phyloP scores from a whole-genome alignment of 148 eudicot genomes.

The Oxyria digyna region DNA sequence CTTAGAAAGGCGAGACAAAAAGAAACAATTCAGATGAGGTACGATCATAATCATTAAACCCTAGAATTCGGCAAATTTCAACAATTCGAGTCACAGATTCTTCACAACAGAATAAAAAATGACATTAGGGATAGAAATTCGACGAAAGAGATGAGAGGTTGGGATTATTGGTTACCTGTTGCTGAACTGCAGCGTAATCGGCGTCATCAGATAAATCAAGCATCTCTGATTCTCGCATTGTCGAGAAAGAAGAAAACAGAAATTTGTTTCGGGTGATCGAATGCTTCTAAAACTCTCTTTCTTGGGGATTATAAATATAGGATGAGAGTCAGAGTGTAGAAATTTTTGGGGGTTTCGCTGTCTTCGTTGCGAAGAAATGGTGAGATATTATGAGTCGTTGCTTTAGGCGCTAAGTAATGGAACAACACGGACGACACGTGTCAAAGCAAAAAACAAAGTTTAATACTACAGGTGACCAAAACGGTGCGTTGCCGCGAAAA shows the following conservation, averaged over 20 bases:
- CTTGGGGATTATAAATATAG: neutral
- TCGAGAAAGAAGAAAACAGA: neutral
- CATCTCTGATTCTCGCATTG: conserved; percentile 29
- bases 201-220: conserved; percentile 42
- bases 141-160: neutral
- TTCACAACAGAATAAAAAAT: neutral
- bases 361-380: conserved; percentile 6
- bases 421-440: neutral
- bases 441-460: neutral
- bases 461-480: neutral
- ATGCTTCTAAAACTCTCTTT: neutral
- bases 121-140: neutral
- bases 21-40: neutral
- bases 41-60: neutral
- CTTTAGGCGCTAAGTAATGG: neutral
- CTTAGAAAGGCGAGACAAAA: neutral
- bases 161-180: conserved; percentile 21
- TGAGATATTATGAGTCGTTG: neutral
- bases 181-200: conserved; percentile 42
- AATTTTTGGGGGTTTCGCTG: conserved; percentile 5
- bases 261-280: neutral
- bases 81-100: neutral
- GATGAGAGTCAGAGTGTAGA: neutral
- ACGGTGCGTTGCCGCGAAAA: neutral
- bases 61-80: neutral